These are phyloP conservation scores for Fusarium anthophilum DNA, from an alignment of 2,329 filamentous ascomycete genomes.

Conservation along the genomic window DNA sequence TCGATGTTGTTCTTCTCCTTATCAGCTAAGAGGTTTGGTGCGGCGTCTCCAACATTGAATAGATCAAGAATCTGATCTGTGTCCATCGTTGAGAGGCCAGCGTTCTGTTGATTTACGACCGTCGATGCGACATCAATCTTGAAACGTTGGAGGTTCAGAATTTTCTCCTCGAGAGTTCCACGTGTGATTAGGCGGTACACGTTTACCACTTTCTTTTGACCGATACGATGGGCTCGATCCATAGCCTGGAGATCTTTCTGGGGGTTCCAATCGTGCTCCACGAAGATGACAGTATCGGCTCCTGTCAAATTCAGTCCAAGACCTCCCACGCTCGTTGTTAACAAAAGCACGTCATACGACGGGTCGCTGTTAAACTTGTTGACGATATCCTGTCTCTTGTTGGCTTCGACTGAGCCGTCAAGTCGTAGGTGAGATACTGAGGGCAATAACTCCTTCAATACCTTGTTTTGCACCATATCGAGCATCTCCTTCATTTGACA, in stretches of 20 bases:
- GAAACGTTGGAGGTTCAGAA: constrained; percentile 96
- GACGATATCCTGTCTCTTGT: constrained; percentile 94
- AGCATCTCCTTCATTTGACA: constrained; percentile 99
- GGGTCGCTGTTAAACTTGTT: constrained; percentile 99
- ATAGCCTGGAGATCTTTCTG: constrained; percentile 99
- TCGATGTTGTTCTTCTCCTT: constrained; percentile 67
- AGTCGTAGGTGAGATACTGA: constrained; percentile 93
- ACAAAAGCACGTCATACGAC: constrained; percentile 90
- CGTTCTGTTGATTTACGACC: constrained; percentile 98
- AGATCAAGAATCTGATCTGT: constrained; percentile 98
- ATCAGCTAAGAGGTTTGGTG: constrained; percentile 70
- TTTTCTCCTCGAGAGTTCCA: constrained; percentile 98
- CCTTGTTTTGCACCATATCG: constrained; percentile 96
- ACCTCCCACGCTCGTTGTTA: constrained; percentile 95
- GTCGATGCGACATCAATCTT: constrained; percentile 99
- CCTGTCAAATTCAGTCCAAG: constrained; percentile 95
- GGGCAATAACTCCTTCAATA: constrained; percentile 89
- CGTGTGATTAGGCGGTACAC: constrained; percentile 97
- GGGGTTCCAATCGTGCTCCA: constrained; percentile 99
- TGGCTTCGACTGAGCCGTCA: constrained; percentile 91
- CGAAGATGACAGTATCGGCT: constrained; percentile 98
- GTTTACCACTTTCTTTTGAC: constrained; percentile 99
- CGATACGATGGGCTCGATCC: constrained; percentile 97
- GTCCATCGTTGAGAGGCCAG: constrained; percentile 93
- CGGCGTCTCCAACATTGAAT: constrained; percentile 88